A percentile compares a stretch with the other conserved stretches of the same genome.
Evolutionary conservation across 257 asterid genomes (phyloP).

Genomic region (Nicotiana paniculata): DNA sequence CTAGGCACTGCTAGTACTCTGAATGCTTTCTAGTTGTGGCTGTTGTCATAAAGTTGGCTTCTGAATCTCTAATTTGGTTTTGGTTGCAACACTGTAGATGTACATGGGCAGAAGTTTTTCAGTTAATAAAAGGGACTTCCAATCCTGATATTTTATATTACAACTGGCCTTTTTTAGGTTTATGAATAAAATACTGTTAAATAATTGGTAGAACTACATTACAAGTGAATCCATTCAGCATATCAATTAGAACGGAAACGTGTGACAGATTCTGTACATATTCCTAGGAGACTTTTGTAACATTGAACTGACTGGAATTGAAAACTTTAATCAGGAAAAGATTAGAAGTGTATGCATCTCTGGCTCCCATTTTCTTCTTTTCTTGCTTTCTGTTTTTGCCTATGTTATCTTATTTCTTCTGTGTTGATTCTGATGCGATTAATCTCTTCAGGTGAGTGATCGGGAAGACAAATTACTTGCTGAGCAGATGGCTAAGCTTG

Average conservation of each 20-base stretch:
- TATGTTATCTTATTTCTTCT: not conserved
- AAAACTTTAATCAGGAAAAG: not conserved
- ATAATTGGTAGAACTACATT: not conserved
- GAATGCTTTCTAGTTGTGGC: not conserved
- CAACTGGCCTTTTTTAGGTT: not conserved
- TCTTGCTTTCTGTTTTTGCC: not conserved
- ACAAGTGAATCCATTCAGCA: no score
- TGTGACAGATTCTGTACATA: not conserved
- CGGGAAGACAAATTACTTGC: constrained; percentile 86
- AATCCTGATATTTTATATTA: not conserved
- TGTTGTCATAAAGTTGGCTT: not conserved
- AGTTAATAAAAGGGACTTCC: not conserved
- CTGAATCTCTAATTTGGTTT: not conserved
- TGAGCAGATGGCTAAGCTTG: constrained; percentile 70
- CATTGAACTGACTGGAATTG: not conserved
- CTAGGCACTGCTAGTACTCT: not conserved
- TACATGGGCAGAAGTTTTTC: not conserved
- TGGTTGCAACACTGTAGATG: not conserved
- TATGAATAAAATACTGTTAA: not conserved
- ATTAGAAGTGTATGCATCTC: not conserved
- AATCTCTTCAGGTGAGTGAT: constrained; percentile 69
- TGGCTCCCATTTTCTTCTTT: not conserved
- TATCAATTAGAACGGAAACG: not conserved
- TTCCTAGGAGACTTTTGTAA: not conserved
- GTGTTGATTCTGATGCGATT: not conserved